phyloP scores from a whole-genome alignment of 2,329 filamentous ascomycete species.

The Didymella segeticola region DNA sequence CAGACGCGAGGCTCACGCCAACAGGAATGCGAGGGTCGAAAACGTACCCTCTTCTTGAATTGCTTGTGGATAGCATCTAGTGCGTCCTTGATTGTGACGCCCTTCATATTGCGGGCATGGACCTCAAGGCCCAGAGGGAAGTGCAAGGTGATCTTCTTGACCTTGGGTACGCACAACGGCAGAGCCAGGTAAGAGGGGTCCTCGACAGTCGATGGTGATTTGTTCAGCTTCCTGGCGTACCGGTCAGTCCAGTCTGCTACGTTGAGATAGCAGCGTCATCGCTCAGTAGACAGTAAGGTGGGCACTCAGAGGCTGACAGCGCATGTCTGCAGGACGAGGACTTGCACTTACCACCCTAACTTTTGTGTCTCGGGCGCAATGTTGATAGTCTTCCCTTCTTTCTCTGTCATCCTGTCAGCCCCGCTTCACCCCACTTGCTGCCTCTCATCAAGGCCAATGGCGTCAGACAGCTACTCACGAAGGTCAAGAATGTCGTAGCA shows the following conservation, averaged over 20 bases:
- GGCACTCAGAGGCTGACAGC: not conserved
- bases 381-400: conserved; percentile 72
- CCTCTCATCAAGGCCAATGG: conserved; percentile 23
- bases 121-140: conserved; percentile 89
- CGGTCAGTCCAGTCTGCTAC: conserved; percentile 24
- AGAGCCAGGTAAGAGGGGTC: conserved; percentile 86
- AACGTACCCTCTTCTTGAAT: conserved; percentile 90
- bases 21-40: not conserved
- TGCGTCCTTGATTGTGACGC: conserved; percentile 96
- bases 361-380: conserved; percentile 85
- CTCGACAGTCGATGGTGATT: conserved; percentile 76
- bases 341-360: conserved; percentile 77
- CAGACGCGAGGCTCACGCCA: not conserved
- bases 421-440: conserved; percentile 34
- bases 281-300: not conserved
- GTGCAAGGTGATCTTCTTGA: conserved; percentile 94
- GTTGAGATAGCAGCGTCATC: not conserved
- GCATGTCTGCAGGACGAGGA: not conserved
- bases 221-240: conserved; percentile 85
- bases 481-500: conserved; percentile 86
- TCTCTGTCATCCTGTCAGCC: conserved; percentile 64
- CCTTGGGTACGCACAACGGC: conserved; percentile 76
- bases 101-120: conserved; percentile 87
- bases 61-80: conserved; percentile 94
- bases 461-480: conserved; percentile 62